Evolutionary conservation across 805 yeast species (phyloP).

Genomic region (Brettanomyces naardenensis): DNA sequence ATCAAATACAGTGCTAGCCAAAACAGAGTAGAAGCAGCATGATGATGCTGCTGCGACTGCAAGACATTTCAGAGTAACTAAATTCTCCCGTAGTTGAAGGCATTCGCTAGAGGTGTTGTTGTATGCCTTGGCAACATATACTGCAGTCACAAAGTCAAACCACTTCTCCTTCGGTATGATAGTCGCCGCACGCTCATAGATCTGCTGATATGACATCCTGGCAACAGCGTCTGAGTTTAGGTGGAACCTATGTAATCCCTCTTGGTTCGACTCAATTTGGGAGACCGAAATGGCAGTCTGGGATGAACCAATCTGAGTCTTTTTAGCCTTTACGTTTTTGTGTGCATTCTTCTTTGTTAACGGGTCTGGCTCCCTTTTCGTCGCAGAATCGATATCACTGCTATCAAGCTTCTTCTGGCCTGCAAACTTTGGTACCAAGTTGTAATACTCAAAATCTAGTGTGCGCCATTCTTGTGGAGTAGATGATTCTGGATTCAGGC

Average conservation of each 20-base stretch:
- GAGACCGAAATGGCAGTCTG: background rate
- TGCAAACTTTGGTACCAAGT: constrained; percentile 15
- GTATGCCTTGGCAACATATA: constrained; percentile 67
- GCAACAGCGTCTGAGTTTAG: constrained; percentile 51
- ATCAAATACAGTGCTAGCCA: constrained; percentile 61
- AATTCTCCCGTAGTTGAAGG: constrained; percentile 44
- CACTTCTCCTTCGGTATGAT: constrained; percentile 55
- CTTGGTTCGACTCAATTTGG: constrained; percentile 11
- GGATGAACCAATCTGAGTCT: background rate
- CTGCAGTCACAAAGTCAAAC: constrained; percentile 54
- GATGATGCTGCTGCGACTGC: constrained; percentile 60
- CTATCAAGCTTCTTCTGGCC: constrained; percentile 3
- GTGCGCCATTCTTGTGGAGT: constrained; percentile 51
- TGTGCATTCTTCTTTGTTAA: too few relatives aligned
- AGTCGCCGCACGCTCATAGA: constrained; percentile 52
- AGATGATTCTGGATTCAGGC: constrained; percentile 23
- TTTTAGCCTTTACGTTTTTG: background rate
- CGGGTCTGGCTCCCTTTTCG: background rate
- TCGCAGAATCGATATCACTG: background rate
- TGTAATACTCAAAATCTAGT: constrained; percentile 47
- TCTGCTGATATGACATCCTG: constrained; percentile 48
- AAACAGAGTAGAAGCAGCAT: constrained; percentile 46
- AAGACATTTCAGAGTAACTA: constrained; percentile 56
- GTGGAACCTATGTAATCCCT: constrained; percentile 44
- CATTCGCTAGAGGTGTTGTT: constrained; percentile 44